These are phyloP conservation scores for Immersiella caudata DNA, from an alignment of 495 filamentous ascomycete species.

Conservation along the genomic window DNA sequence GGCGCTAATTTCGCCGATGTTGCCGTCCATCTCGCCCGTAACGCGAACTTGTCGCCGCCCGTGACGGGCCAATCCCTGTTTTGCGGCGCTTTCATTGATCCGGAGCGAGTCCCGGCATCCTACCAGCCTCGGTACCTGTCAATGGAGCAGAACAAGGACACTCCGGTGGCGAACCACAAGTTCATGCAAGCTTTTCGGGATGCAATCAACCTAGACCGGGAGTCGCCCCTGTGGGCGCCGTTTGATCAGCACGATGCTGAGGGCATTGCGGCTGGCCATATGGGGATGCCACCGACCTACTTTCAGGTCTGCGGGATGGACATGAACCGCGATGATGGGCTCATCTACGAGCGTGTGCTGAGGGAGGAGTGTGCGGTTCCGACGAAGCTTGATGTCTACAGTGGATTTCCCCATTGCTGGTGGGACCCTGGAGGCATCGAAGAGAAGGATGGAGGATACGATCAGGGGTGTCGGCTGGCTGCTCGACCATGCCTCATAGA, in stretches of 20 bases:
- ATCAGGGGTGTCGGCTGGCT: no score
- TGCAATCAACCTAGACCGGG: not conserved
- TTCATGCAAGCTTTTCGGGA: not conserved
- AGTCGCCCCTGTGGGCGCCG: not conserved
- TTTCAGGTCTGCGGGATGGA: constrained; percentile 21
- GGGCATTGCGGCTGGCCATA: not conserved
- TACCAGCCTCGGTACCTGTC: constrained; percentile 1
- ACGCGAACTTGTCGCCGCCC: not conserved
- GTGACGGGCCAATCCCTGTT: constrained; percentile 7
- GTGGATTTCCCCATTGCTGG: constrained; percentile 42
- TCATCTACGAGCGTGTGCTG: constrained; percentile 18
- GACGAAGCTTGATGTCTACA: constrained; percentile 29
- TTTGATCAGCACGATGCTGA: not conserved
- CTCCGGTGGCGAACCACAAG: constrained; percentile 4
- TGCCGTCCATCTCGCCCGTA: constrained; percentile 9
- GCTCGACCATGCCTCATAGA: no score
- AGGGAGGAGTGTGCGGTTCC: not conserved
- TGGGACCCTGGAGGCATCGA: no score
- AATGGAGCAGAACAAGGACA: constrained; percentile 3
- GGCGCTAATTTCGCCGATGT: constrained; percentile 20
- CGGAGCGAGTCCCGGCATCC: not conserved
- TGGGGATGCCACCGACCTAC: constrained; percentile 11
- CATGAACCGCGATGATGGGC: constrained; percentile 14
- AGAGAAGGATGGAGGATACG: no score
- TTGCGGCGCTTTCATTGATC: constrained; percentile 11